Evolutionary conservation across 148 eudicot species (phyloP), one percentile per base, ranked within the genome.

Genomic region (Fallopia convolvulus): DNA sequence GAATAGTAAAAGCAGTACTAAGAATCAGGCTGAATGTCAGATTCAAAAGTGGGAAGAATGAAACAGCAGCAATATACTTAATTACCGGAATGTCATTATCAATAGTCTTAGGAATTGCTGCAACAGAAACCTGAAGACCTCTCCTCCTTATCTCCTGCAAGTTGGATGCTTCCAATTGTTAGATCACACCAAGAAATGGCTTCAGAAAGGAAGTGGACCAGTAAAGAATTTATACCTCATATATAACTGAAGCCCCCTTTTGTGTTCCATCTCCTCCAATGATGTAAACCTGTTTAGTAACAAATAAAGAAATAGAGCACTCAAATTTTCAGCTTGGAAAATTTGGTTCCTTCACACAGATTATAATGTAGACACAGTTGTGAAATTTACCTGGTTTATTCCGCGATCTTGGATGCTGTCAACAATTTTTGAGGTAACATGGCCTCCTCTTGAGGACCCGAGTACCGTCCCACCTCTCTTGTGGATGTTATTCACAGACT

Each of bases 371-470:
- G 39, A 3, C 39, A 36, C 39, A 36, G 39, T 36, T 36, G 52
- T 48, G 52, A 8, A 14, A 1, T 58, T 81, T 79, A 90, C 98
- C 89, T 93, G 98, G 76, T 93, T 93, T 46, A 93, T 91, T 77
- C 93, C 89, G 8, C 98, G 89, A 81, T 93, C 98, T 83, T 91
- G 93, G 82, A 93, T 93, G 83, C 92, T 87, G 77, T 93, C 94
- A 32, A 93, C 98, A 79, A 93, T 91, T 82, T 91, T 93, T 20
- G 83, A 84, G 8, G 87, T 88, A 60, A 84, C 86, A 82, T 93
- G 89, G 71, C 98, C 97, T 48, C 97, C 98, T 84, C 94, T 86
- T 14, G 98, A 93, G 78, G 97, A 83, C 52, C 94, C 97, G 3
- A 93, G 84, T 18, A 91, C 71, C 60, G 97, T 93, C 47, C 98